Conservation (phyloP, 208 protist species). For the Trypanosoma theileri region DNA sequence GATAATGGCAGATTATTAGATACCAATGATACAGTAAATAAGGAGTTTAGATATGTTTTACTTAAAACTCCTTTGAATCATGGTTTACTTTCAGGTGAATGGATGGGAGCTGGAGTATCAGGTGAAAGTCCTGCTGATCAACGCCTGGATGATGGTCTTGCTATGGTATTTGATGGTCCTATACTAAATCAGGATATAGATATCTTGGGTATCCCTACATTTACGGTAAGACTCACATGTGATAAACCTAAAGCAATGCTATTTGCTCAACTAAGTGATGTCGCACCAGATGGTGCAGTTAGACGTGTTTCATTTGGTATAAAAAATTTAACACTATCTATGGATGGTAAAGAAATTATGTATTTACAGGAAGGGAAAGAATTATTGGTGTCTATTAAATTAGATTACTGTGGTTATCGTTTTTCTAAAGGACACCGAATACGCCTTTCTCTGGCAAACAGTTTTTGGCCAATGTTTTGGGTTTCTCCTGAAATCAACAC, state of each 20-base stretch:
- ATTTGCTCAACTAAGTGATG: conserved; percentile 61
- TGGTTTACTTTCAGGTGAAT: conserved; percentile 56
- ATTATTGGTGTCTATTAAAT: conserved; percentile 35
- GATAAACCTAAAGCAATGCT: conserved; percentile 60
- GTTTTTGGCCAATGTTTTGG: conserved; percentile 73
- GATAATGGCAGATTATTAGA: conserved; percentile 9
- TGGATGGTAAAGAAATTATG: conserved; percentile 29
- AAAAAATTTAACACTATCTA: conserved; percentile 50
- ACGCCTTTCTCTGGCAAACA: conserved; percentile 57
- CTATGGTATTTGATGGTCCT: conserved; percentile 46
- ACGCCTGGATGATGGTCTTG: conserved; percentile 67
- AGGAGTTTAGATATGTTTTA: conserved; percentile 19
- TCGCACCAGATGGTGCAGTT: conserved; percentile 52
- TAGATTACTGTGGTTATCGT: conserved; percentile 70
- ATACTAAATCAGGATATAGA: conserved; percentile 29
- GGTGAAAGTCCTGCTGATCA: conserved; percentile 61
- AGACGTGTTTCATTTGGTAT: conserved; percentile 61
- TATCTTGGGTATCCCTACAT: conserved; percentile 50
- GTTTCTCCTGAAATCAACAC: conserved; percentile 53
- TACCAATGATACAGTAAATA: conserved; percentile 21
- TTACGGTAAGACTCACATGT: conserved; percentile 43
- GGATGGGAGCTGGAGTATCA: conserved; percentile 59
- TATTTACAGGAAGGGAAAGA: conserved; percentile 27
- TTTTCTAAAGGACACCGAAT: conserved; percentile 44
- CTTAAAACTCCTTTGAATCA: conserved; percentile 66